Base-by-base conservation (phyloP, 2,329 filamentous ascomycete genomes). In the Polytolypa hystricis region DNA sequence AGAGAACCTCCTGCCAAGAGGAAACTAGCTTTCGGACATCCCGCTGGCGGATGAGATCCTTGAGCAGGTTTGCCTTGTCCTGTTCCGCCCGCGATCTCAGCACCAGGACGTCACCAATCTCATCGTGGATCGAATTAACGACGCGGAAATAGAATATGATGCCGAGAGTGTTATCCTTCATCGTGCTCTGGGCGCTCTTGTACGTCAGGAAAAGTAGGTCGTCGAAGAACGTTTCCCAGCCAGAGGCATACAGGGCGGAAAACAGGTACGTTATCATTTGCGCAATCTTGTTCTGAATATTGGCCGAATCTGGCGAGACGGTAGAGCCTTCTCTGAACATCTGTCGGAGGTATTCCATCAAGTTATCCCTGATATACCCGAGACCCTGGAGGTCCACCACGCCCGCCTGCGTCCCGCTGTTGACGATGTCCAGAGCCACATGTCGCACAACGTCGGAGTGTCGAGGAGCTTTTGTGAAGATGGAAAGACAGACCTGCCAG, bases 221-320 rank as follows among this genome's bases (percentile, higher is more conserved):
- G 52, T 93, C 84, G 56, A 98, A 79, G 61, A 95, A 96, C 41
- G 69, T 76, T 51, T 84, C 74, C 91, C 91, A 98, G 25, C 82
- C 81, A 36, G 81, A 76, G 36, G 77, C 77, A 60, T 98, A 98
- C 37, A 93, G 71, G 9, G 79, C 77, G 23, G 85, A 81, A 60
- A 98, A 98, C 34, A 98, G 77, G 54, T 85, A 91, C 7, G 91
- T 98, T 50, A 98, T 67, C 9, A 87, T 94, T 64, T 98, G 91
- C 30, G 89, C 87, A 47, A 98, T 76, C 64, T 98, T 98, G 66
- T 96, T 98, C 63, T 96, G 89, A 29, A 98, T 79, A 46, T 75
- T 74, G 16, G 76, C 59, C 6, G 79, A 75, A 56, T 98, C 91
- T 44, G 79, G 64, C 35, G 67, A 61, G 40, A 70, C 67, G 21